These are phyloP conservation scores for Lachnellula suecica DNA, from an alignment of 2,329 filamentous ascomycete genomes.

Conservation along the genomic window DNA sequence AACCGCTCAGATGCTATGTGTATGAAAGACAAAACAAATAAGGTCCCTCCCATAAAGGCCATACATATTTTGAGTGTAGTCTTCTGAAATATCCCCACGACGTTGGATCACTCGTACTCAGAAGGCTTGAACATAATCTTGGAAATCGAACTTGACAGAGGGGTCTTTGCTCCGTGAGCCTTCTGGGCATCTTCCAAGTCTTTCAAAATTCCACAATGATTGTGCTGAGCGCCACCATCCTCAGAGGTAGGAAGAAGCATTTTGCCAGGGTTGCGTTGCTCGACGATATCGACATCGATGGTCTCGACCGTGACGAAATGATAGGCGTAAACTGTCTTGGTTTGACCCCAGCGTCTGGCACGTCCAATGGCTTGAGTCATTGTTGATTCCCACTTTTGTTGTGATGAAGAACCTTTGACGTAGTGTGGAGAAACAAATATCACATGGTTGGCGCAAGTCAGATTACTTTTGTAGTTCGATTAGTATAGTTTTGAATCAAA, in stretches of 20 bases:
- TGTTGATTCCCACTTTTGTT: constrained; percentile 53
- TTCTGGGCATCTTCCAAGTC: not conserved
- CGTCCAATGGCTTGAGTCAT: constrained; percentile 66
- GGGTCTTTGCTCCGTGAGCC: not conserved
- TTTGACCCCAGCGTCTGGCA: constrained; percentile 56
- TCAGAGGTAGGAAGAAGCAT: not conserved
- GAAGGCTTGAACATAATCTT: not conserved
- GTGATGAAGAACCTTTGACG: constrained; percentile 35
- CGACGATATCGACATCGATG: constrained; percentile 14
- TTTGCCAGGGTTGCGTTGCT: constrained; percentile 4
- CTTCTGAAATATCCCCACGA: no score
- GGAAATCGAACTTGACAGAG: not conserved
- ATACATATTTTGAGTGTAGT: no score
- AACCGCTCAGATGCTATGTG: no score
- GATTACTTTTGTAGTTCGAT: constrained; percentile 46
- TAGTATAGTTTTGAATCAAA: constrained; percentile 9
- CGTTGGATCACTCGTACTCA: not conserved
- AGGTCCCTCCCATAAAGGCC: no score
- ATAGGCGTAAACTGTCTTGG: constrained; percentile 56
- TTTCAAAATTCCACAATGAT: not conserved
- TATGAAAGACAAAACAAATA: no score
- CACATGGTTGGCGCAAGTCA: constrained; percentile 63
- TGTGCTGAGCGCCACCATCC: not conserved
- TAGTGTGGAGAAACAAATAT: constrained; percentile 61
- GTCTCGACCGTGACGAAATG: constrained; percentile 19